Conservation (phyloP, 805 yeast species). For the Kodamaea lidongshanica region DNA sequence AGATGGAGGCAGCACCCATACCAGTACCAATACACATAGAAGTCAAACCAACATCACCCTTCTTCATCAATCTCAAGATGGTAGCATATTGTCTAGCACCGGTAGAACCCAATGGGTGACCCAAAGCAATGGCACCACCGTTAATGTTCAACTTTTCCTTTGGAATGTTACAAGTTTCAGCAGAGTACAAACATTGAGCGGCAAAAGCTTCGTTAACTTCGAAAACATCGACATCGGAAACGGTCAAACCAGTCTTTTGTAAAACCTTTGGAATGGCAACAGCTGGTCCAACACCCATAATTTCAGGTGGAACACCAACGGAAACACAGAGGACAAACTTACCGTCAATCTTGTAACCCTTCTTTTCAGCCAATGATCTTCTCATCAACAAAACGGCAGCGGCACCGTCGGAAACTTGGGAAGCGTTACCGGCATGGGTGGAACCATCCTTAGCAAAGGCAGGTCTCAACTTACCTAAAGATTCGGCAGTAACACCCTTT, state of each 20-base stretch:
- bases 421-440: slow-evolving; percentile 94
- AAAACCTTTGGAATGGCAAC: slow-evolving; percentile 85
- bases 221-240: slow-evolving; percentile 64
- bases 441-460: slow-evolving; percentile 81
- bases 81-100: slow-evolving; percentile 95
- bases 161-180: slow-evolving; percentile 62
- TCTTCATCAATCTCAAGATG: slow-evolving; percentile 67
- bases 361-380: slow-evolving; percentile 73
- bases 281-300: slow-evolving; percentile 98
- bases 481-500: slow-evolving; percentile 71
- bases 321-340: slow-evolving; percentile 73
- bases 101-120: slow-evolving; percentile 66
- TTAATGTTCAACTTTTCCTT: slow-evolving; percentile 62
- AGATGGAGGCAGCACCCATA: slow-evolving; percentile 93
- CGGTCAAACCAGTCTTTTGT: slow-evolving; percentile 50
- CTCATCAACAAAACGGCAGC: slow-evolving; percentile 82
- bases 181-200: slow-evolving; percentile 81
- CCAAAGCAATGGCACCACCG: slow-evolving; percentile 96
- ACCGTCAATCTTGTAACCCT: slow-evolving; percentile 67
- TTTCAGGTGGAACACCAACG: slow-evolving; percentile 94
- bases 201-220: slow-evolving; percentile 98
- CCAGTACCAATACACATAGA: slow-evolving; percentile 99
- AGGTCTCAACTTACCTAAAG: slow-evolving; percentile 71
- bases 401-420: slow-evolving; percentile 95
- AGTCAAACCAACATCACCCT: slow-evolving; percentile 82